Evolutionary conservation across 805 yeast genomes (phyloP), one percentile per base, ranked within the genome.

Genomic region (Candida golubevii): DNA sequence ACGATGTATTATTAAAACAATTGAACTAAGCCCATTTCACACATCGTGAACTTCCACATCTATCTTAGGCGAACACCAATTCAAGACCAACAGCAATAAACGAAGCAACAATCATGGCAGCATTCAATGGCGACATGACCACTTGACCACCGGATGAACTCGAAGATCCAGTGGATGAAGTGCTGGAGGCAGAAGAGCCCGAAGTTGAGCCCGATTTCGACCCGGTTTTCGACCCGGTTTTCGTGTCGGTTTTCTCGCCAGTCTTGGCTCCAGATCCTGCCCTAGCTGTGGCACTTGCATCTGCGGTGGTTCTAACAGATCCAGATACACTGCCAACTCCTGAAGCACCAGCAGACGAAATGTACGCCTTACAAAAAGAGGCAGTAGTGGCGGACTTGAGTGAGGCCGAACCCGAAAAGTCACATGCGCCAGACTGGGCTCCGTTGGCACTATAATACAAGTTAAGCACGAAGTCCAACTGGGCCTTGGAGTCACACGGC

Each of bases 341-440:
- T 40, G 76, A 74, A 48, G 75, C 49, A 61, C 95, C 95, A 54
- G 90, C 89, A 54, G 81, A 76, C 18, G 67, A 63, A 53, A 87
- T 61, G 54, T 74, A 69, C 39, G 85, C 70, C 14, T 79, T 55
- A 69, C 89, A 83, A 13, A 75, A 60, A 35, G 78, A 67, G 36
- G 74, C 77, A 33, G 81, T 73, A 36, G 78, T 53, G 33, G 77
- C 78, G 44, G 67, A 66, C 46, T 61, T 51, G 56, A 82, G 53
- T 36, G 69, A 41, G 42, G 72, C 75, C 44, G 70, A 62, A 38
- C 75, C 91, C 49, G 70, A 66, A 66, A 85, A 85, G 63, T 78
- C 79, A 74, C 90, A 84, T 40, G 85, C 85, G 43, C 73, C 63
- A 1, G 63, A 44, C 39, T 55, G 50, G 39, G 60, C 60, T 50